Base-by-base conservation (phyloP, 1,284 basidiomycete genomes). In the Cryptococcus sp. region DNA sequence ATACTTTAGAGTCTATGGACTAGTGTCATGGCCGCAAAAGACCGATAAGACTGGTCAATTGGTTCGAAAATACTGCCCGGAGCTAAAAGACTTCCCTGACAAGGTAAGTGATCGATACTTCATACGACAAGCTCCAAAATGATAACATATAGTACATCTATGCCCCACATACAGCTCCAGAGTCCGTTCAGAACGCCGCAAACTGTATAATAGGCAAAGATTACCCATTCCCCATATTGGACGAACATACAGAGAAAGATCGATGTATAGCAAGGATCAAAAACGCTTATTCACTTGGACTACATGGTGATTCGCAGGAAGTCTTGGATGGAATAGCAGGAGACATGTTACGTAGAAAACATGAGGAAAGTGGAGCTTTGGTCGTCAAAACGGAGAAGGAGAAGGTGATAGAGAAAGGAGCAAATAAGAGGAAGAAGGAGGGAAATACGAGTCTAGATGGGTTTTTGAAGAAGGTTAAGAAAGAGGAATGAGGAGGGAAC, bases 61-160 rank as follows among this genome's bases (percentile, higher is more conserved):
- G 32, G 76, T 81, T 4, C 62, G 80, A 15, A 78, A 79, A 55
- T 81, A 78, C 57, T 79, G 79, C 50, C 80, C 80, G 5, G 78
- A 79, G 56, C 59, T 79, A 30, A 69, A 68, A 52, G 67, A 70
- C 15, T 72, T 76, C n/a, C 74, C 77, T 2, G 76, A 78, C 61
- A 79, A 79, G 61, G 73, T 72, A 42, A 53, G 62, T 52, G n/a
- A 15, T 49, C 47, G 30, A 6, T 52, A n/a, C 23, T 34, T 10
- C 42, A 31, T 10, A 38, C 14, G n/a, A 35, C 34, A 6, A 30
- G 37, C 11, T 33, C 50, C 2, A 36, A 15, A 23, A 38, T 41
- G 35, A 30, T 34, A 46, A 35, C 33, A 1, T 14, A 5, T 50
- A 74, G 69, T 77, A 73, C 64, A 76, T 78, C 53, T 79, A 77